Evolutionary conservation across 768 basidiomycete species (phyloP).

Genomic region (Leccinum olivaceopallidum): DNA sequence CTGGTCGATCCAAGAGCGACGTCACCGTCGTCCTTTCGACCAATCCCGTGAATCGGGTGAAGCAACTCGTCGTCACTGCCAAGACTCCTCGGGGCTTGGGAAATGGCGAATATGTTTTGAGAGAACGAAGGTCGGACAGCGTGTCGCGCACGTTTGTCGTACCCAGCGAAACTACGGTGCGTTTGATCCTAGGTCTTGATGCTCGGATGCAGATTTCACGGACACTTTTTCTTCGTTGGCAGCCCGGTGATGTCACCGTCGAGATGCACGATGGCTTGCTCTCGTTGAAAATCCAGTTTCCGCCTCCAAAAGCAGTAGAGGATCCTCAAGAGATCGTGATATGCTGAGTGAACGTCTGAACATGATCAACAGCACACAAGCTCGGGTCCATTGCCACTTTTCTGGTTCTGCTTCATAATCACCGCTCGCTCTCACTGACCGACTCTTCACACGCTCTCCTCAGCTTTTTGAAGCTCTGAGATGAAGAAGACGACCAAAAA

Average conservation of each 20-base stretch:
- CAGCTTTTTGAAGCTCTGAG: constrained; percentile 10
- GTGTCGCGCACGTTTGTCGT: constrained; percentile 54
- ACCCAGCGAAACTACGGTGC: constrained; percentile 55
- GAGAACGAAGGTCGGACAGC: constrained; percentile 56
- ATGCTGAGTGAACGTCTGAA: constrained; percentile 36
- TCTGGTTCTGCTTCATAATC: no score
- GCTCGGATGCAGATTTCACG: constrained; percentile 6
- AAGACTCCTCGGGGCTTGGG: constrained; percentile 42
- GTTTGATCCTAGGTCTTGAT: constrained; percentile 24
- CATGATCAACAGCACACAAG: no score
- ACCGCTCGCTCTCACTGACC: background rate
- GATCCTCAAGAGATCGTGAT: constrained; percentile 50
- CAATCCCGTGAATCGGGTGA: constrained; percentile 60
- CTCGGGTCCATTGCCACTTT: no score
- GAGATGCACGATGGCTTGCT: constrained; percentile 63
- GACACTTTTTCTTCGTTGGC: background rate
- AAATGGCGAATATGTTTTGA: constrained; percentile 43
- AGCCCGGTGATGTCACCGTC: constrained; percentile 57
- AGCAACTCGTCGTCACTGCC: constrained; percentile 60
- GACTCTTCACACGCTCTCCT: background rate
- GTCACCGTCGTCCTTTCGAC: constrained; percentile 60
- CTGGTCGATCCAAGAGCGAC: constrained; percentile 61
- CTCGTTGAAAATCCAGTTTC: constrained; percentile 53
- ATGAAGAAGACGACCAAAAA: background rate
- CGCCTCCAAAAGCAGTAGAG: constrained; percentile 42